Conservation (phyloP, 495 filamentous ascomycete genomes). For the Aspergillus biplanus region DNA sequence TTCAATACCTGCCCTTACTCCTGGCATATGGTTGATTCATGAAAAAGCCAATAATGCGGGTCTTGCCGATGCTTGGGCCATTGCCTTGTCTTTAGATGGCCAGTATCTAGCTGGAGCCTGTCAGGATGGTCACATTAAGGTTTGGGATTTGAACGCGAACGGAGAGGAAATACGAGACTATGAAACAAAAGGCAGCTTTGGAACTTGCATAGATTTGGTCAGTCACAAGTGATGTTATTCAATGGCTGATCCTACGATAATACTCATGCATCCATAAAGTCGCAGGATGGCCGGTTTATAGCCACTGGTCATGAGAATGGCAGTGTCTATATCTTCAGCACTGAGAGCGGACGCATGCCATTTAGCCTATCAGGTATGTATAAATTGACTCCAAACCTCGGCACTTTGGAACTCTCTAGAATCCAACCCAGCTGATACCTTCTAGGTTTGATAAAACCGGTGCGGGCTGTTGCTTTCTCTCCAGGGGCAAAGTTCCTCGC, state of each 20-base stretch:
- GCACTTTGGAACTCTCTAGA: not conserved
- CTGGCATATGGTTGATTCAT: slow-evolving; percentile 22
- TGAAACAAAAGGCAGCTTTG: slow-evolving; percentile 90
- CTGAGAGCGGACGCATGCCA: slow-evolving; percentile 79
- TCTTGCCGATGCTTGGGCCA: slow-evolving; percentile 78
- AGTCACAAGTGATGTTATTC: slow-evolving; percentile 12
- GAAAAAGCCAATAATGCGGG: slow-evolving; percentile 36
- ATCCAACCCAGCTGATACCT: slow-evolving; percentile 9
- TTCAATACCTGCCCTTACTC: slow-evolving; percentile 16
- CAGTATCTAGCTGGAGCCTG: slow-evolving; percentile 80
- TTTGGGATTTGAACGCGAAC: slow-evolving; percentile 71
- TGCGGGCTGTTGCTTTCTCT: slow-evolving; percentile 84
- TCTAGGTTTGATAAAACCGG: slow-evolving; percentile 79
- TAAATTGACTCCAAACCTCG: not conserved
- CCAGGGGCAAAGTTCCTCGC: slow-evolving; percentile 83
- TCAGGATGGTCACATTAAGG: slow-evolving; percentile 80
- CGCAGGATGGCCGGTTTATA: slow-evolving; percentile 77
- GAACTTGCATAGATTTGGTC: slow-evolving; percentile 83
- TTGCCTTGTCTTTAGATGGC: slow-evolving; percentile 81
- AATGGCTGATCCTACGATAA: slow-evolving; percentile 5
- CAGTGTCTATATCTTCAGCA: slow-evolving; percentile 92
- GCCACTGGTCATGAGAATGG: slow-evolving; percentile 94
- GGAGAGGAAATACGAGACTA: slow-evolving; percentile 72
- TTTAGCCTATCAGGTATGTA: slow-evolving; percentile 83
- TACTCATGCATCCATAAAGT: slow-evolving; percentile 43